These are phyloP conservation scores for Yamadazyma kitorensis DNA, from an alignment of 805 yeast genomes.

Conservation along the genomic window DNA sequence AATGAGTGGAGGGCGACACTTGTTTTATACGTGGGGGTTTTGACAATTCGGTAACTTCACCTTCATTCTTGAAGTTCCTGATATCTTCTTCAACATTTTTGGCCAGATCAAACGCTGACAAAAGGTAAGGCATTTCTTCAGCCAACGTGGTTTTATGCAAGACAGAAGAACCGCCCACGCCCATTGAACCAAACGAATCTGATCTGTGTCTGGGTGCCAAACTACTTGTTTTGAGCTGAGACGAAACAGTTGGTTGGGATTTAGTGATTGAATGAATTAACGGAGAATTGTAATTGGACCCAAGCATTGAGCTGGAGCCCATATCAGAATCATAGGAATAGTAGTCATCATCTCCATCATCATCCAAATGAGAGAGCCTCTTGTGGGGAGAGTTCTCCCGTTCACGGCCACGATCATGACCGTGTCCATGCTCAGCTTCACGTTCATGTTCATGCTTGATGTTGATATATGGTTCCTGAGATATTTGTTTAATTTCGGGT, in stretches of 20 bases:
- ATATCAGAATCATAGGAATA: slow-evolving; percentile 26
- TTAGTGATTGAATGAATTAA: slow-evolving; percentile 41
- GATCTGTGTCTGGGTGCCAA: slow-evolving; percentile 15
- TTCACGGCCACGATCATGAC: no score
- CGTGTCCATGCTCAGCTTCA: no score
- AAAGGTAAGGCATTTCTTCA: slow-evolving; percentile 63
- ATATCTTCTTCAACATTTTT: slow-evolving; percentile 54
- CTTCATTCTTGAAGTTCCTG: slow-evolving; percentile 21
- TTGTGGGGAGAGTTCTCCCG: neutral
- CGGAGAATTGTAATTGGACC: slow-evolving; percentile 26
- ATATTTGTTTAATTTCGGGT: neutral
- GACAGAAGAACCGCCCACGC: slow-evolving; percentile 31
- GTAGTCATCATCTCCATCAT: slow-evolving; percentile 18
- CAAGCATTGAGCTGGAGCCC: slow-evolving; percentile 18
- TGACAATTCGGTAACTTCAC: slow-evolving; percentile 5
- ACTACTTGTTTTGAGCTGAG: slow-evolving; percentile 2
- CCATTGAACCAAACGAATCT: slow-evolving; percentile 25
- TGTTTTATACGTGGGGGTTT: slow-evolving; percentile 4
- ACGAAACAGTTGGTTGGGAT: slow-evolving; percentile 7
- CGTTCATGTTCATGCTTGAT: neutral
- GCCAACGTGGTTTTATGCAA: slow-evolving; percentile 53
- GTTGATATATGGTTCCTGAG: slow-evolving; percentile 7
- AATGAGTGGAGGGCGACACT: neutral
- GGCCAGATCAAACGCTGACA: slow-evolving; percentile 66
- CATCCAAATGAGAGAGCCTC: slow-evolving; percentile 6